Conservation (phyloP, 2,329 filamentous ascomycete genomes). For the Penicillium sclerotiorum region DNA sequence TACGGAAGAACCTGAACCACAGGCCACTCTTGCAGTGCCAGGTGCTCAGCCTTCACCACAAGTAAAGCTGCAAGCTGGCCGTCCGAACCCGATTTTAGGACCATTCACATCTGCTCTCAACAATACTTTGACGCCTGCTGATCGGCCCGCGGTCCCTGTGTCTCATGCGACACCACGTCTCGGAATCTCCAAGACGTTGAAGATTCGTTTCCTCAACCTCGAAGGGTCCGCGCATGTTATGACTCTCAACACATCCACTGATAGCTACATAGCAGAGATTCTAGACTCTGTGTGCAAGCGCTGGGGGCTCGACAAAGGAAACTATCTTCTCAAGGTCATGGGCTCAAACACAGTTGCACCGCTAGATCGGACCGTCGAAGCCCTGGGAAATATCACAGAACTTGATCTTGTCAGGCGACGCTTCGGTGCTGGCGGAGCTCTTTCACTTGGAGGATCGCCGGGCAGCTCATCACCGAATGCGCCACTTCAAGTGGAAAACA, state of each 20-base stretch:
- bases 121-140: conserved; percentile 48
- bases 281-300: conserved; percentile 65
- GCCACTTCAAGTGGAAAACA: conserved; percentile 58
- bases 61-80: conserved; percentile 28
- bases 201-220: conserved; percentile 62
- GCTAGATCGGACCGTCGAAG: conserved; percentile 66
- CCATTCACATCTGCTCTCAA: conserved; percentile 51
- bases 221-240: conserved; percentile 58
- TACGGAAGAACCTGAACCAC: conserved; percentile 34
- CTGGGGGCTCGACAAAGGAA: conserved; percentile 65
- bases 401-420: conserved; percentile 65
- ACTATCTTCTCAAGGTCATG: conserved; percentile 65
- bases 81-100: conserved; percentile 47
- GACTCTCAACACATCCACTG: conserved; percentile 61
- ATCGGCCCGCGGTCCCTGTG: conserved; percentile 47
- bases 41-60: conserved; percentile 23
- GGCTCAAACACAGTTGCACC: conserved; percentile 66
- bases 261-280: conserved; percentile 69
- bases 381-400: conserved; percentile 60
- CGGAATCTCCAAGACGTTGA: conserved; percentile 60
- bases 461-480: conserved; percentile 66
- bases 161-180: conserved; percentile 57
- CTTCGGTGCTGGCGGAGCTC: conserved; percentile 63
- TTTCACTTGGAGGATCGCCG: conserved; percentile 59
- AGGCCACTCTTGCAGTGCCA: conserved; percentile 23